Percentiles rank a stretch among this genome's conserved stretches.
Evolutionary conservation across 306 rosid species (phyloP).

Genomic region (Cercis canadensis): DNA sequence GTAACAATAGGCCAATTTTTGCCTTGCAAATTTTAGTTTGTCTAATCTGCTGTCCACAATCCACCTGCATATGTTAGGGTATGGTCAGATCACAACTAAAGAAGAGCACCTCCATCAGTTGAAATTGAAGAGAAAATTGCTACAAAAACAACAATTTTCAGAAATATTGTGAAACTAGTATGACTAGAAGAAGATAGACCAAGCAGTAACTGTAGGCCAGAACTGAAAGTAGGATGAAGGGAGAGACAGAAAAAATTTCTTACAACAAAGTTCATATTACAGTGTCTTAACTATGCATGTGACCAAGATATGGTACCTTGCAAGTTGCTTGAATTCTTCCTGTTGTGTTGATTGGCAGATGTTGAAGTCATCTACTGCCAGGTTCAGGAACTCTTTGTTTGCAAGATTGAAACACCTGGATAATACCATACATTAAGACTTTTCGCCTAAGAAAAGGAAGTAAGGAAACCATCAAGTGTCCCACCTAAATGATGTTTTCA

Average conservation of each 20-base stretch:
- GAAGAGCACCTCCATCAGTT: not conserved
- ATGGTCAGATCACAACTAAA: constrained; percentile 19
- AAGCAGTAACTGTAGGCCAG: constrained; percentile 18
- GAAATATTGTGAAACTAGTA: too few species aligned
- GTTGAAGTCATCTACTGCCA: constrained; percentile 88
- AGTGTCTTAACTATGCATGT: constrained; percentile 10
- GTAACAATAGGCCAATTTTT: constrained; percentile 75
- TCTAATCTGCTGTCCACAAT: constrained; percentile 63
- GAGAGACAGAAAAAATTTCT: not conserved
- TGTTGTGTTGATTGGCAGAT: constrained; percentile 64
- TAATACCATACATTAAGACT: constrained; percentile 12
- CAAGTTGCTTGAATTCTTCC: constrained; percentile 63
- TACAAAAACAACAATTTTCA: too few species aligned
- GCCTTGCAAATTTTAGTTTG: constrained; percentile 81
- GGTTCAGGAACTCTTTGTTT: constrained; percentile 62
- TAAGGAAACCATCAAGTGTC: constrained; percentile 18
- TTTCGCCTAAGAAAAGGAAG: not conserved
- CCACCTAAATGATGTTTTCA: constrained; percentile 74
- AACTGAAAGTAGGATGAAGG: not conserved
- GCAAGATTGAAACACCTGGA: constrained; percentile 68
- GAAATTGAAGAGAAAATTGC: not conserved
- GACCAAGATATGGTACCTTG: constrained; percentile 52
- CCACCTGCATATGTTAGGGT: constrained; percentile 64
- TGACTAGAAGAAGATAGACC: too few species aligned
- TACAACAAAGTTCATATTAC: not conserved